phyloP scores from a whole-genome alignment of 106 monocot species.

The Apostasia ramifera region DNA sequence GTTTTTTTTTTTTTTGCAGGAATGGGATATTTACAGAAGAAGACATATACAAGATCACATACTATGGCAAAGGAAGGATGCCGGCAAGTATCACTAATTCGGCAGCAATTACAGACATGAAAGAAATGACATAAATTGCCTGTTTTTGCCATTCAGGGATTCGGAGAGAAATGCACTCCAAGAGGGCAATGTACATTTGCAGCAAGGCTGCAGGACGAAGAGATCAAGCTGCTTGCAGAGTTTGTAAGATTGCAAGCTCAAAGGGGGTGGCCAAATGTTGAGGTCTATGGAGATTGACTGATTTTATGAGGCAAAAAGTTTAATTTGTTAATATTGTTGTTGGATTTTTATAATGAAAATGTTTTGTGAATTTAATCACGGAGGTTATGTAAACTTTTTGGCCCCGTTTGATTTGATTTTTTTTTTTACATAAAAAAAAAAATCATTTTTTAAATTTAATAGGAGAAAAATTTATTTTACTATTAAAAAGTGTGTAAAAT shows the following conservation, averaged over 20 bases:
- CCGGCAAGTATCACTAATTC: constrained; percentile 30
- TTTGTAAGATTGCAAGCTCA: constrained; percentile 81
- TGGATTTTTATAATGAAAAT: no score
- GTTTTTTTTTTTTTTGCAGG: constrained; percentile 22
- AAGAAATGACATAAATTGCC: neutral
- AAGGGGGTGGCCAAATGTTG: constrained; percentile 39
- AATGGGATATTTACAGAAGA: constrained; percentile 60
- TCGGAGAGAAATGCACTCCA: constrained; percentile 85
- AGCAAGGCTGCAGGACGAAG: constrained; percentile 71
- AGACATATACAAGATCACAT: constrained; percentile 73
- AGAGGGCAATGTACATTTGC: constrained; percentile 88
- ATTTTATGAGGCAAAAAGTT: neutral
- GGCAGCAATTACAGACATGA: neutral
- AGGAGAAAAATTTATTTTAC: no score
- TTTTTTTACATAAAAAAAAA: no score
- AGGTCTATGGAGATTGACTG: constrained; percentile 23
- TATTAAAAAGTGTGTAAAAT: no score
- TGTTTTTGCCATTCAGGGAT: constrained; percentile 41
- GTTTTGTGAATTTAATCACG: no score
- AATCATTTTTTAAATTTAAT: no score
- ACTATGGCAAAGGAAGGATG: constrained; percentile 86
- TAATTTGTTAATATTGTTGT: no score
- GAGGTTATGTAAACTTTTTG: no score
- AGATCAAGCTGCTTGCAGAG: constrained; percentile 72
- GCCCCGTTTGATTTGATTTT: no score